phyloP scores from a whole-genome alignment of 2,329 filamentous ascomycete genomes.

The Fusarium acutatum region DNA sequence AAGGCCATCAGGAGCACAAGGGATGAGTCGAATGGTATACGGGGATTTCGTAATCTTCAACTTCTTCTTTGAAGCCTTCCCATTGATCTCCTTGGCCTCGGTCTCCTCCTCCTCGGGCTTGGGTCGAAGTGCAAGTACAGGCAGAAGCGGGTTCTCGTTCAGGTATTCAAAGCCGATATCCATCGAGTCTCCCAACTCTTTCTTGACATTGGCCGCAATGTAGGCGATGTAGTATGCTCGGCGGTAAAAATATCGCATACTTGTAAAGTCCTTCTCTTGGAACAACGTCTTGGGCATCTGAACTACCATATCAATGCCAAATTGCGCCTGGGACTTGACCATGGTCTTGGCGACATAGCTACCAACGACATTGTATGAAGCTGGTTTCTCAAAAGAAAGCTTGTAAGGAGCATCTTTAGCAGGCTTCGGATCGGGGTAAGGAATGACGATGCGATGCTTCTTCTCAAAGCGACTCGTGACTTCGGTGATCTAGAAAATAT shows the following conservation, averaged over 20 bases:
- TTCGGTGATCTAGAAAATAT: constrained; percentile 67
- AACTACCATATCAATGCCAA: constrained; percentile 82
- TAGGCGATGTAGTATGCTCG: constrained; percentile 90
- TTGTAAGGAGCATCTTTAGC: constrained; percentile 82
- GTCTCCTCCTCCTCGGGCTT: constrained; percentile 34
- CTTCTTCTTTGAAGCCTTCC: constrained; percentile 38
- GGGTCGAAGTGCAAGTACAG: constrained; percentile 64
- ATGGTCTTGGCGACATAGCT: constrained; percentile 84
- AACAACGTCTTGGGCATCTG: constrained; percentile 84
- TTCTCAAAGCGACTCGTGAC: constrained; percentile 74
- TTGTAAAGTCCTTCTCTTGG: constrained; percentile 93
- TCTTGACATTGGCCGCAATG: constrained; percentile 74
- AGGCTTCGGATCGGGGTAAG: constrained; percentile 85
- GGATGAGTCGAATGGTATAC: constrained; percentile 78
- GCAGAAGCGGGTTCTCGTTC: constrained; percentile 79
- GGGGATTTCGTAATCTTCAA: constrained; percentile 46
- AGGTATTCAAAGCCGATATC: constrained; percentile 71
- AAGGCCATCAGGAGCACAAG: constrained; percentile 72
- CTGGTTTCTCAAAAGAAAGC: constrained; percentile 78
- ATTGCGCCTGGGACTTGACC: constrained; percentile 65
- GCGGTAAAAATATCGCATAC: constrained; percentile 94
- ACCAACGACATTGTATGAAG: constrained; percentile 85
- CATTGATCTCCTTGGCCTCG: constrained; percentile 18
- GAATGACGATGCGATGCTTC: constrained; percentile 74
- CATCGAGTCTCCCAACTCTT: constrained; percentile 61